These are phyloP conservation scores for Fonsecaea monophora DNA, from an alignment of 2,329 filamentous ascomycete genomes.

Conservation along the genomic window DNA sequence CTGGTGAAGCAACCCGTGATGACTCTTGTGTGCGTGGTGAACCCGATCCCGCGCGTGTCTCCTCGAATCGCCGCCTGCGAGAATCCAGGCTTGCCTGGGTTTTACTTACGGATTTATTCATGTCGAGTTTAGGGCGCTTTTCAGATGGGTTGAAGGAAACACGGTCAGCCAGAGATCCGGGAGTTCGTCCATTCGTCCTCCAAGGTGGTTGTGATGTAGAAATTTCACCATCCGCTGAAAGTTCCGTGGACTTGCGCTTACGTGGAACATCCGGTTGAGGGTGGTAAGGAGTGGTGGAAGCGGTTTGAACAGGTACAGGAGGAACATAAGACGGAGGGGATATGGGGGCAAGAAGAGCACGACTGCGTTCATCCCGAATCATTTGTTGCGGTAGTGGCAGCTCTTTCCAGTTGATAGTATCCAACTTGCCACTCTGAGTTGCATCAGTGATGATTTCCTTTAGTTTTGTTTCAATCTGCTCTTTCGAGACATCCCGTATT, in stretches of 20 bases:
- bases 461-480: constrained; percentile 82
- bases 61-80: constrained; percentile 84
- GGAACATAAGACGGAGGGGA: constrained; percentile 37
- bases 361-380: constrained; percentile 72
- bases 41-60: constrained; percentile 51
- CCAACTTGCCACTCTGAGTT: constrained; percentile 74
- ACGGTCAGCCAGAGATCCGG: constrained; percentile 70
- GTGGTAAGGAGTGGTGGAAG: constrained; percentile 35
- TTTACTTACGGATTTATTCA: constrained; percentile 75
- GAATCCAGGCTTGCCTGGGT: constrained; percentile 85
- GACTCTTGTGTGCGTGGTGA: constrained; percentile 48
- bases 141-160: constrained; percentile 66
- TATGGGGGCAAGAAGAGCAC: constrained; percentile 38
- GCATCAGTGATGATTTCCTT: constrained; percentile 84
- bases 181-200: constrained; percentile 71
- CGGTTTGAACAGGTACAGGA: constrained; percentile 27
- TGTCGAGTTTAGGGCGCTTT: constrained; percentile 58
- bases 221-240: constrained; percentile 61
- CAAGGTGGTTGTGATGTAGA: constrained; percentile 67
- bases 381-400: constrained; percentile 86
- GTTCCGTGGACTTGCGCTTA: constrained; percentile 82
- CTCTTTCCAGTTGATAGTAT: constrained; percentile 79
- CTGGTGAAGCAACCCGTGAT: constrained; percentile 55
- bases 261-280: constrained; percentile 55
- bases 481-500: constrained; percentile 65